These are phyloP conservation scores for Fraxinus nigra DNA, from an alignment of 305 asterid species.

Conservation along the genomic window DNA sequence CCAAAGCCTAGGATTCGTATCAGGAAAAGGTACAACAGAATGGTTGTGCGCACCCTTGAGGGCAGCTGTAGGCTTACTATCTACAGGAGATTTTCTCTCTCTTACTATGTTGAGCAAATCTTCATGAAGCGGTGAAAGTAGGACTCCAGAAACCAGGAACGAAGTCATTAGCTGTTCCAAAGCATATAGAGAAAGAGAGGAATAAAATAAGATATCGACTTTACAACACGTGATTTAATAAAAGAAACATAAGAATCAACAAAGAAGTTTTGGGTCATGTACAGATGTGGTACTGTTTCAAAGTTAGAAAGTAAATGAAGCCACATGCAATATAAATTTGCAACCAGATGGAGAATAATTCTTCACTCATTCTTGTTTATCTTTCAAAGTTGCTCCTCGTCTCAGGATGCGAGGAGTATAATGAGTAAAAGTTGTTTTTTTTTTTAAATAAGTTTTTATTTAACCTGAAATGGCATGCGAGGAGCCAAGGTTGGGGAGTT, in stretches of 20 bases:
- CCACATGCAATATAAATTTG: constrained; percentile 1
- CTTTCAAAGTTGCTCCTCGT: constrained; percentile 15
- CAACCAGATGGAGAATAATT: constrained; percentile 16
- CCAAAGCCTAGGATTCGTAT: constrained; percentile 33
- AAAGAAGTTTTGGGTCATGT: constrained; percentile 9
- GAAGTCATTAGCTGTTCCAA: constrained; percentile 69
- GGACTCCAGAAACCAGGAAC: constrained; percentile 41
- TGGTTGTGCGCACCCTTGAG: constrained; percentile 29
- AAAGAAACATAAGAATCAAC: constrained; percentile 22
- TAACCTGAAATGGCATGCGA: not conserved
- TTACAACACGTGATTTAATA: constrained; percentile 4
- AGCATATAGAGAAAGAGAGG: constrained; percentile 15
- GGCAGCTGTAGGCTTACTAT: constrained; percentile 32
- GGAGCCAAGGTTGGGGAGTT: not conserved
- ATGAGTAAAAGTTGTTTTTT: constrained; percentile 11
- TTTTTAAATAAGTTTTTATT: not conserved
- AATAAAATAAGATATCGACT: constrained; percentile 13
- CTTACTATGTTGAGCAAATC: constrained; percentile 48
- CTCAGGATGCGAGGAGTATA: not conserved
- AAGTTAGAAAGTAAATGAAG: not conserved
- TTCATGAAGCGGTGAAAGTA: constrained; percentile 76
- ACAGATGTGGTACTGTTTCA: not conserved
- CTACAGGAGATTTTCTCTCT: constrained; percentile 31
- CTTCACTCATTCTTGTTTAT: not conserved
- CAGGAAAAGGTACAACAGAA: constrained; percentile 34